These are phyloP conservation scores for Phyllosticta paracitricarpa DNA, from an alignment of 2,329 filamentous ascomycete genomes.

Conservation along the genomic window DNA sequence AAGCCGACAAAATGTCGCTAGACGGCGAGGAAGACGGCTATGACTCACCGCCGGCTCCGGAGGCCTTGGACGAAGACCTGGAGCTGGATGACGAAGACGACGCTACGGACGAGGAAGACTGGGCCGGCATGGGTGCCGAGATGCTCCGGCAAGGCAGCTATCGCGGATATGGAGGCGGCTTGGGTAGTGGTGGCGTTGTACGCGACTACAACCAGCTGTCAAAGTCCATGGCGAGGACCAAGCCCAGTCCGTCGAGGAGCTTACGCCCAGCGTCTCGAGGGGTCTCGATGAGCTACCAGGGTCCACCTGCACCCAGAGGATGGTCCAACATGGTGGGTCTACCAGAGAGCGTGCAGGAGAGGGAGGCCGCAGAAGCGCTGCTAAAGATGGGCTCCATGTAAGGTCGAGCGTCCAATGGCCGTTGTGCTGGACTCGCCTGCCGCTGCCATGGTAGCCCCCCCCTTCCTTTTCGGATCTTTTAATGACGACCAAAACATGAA, in stretches of 20 bases:
- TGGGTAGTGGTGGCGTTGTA: slow-evolving; percentile 4
- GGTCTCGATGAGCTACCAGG: slow-evolving; percentile 3
- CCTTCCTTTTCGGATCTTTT: too few species aligned
- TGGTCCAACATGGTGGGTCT: slow-evolving; percentile 12
- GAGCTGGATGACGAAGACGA: slow-evolving; percentile 45
- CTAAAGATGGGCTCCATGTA: slow-evolving; percentile 64
- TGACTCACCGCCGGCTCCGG: slow-evolving; percentile 45
- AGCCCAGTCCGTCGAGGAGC: not conserved
- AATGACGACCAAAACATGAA: too few species aligned
- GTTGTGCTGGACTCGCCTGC: too few species aligned
- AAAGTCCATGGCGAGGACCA: not conserved
- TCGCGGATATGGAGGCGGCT: slow-evolving; percentile 15
- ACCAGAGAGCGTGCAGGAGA: slow-evolving; percentile 56
- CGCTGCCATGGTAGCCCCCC: too few species aligned
- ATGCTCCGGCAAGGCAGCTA: slow-evolving; percentile 60
- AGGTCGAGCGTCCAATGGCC: slow-evolving; percentile 3
- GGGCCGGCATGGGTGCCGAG: slow-evolving; percentile 80
- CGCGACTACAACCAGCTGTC: slow-evolving; percentile 7
- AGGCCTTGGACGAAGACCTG: slow-evolving; percentile 60
- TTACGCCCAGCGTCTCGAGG: not conserved
- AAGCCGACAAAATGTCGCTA: slow-evolving; percentile 92
- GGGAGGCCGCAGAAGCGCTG: slow-evolving; percentile 71
- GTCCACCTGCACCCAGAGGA: not conserved
- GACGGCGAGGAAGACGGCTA: slow-evolving; percentile 54
- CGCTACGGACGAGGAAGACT: slow-evolving; percentile 91